Percentiles rank a stretch among this genome's conserved stretches.
Conservation (phyloP, 768 basidiomycete genomes). For the Boletus rufocinnamomeus region DNA sequence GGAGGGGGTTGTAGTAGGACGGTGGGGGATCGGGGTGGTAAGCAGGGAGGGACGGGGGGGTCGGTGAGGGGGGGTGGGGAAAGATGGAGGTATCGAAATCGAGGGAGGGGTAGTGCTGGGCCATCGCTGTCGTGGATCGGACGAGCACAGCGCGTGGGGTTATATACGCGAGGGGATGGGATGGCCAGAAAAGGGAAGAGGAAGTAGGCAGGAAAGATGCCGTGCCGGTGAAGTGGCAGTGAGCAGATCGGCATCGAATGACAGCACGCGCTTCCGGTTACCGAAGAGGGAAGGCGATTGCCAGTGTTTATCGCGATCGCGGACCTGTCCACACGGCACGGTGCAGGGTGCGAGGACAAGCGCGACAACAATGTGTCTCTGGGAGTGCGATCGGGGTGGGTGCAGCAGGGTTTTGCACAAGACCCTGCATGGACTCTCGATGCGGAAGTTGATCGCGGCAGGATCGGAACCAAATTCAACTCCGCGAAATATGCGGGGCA, state of each 20-base stretch:
- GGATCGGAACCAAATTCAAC: constrained; percentile 27
- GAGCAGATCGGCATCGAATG: constrained; percentile 22
- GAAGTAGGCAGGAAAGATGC: constrained; percentile 5
- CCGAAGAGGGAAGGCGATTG: background rate
- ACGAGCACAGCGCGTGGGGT: constrained; percentile 1
- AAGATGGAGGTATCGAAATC: constrained; percentile 13
- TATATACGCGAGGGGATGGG: constrained; percentile 18
- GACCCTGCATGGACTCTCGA: constrained; percentile 2
- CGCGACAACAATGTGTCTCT: background rate
- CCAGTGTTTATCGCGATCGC: background rate
- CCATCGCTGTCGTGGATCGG: constrained; percentile 21
- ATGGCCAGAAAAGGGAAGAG: constrained; percentile 18
- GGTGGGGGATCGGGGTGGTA: constrained; percentile 17
- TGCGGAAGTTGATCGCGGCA: constrained; percentile 26
- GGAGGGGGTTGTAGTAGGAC: constrained; percentile 10
- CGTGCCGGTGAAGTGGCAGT: constrained; percentile 4
- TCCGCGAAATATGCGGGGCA: constrained; percentile 21
- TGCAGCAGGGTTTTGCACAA: background rate
- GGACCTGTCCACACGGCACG: background rate
- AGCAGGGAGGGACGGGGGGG: constrained; percentile 4
- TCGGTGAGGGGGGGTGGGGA: background rate
- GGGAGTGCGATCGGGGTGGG: background rate
- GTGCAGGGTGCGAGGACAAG: background rate
- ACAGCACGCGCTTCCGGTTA: constrained; percentile 6
- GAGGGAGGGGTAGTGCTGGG: constrained; percentile 18